These are phyloP conservation scores for Lipomyces yarrowii DNA, from an alignment of 1,139 yeast species.

Conservation along the genomic window DNA sequence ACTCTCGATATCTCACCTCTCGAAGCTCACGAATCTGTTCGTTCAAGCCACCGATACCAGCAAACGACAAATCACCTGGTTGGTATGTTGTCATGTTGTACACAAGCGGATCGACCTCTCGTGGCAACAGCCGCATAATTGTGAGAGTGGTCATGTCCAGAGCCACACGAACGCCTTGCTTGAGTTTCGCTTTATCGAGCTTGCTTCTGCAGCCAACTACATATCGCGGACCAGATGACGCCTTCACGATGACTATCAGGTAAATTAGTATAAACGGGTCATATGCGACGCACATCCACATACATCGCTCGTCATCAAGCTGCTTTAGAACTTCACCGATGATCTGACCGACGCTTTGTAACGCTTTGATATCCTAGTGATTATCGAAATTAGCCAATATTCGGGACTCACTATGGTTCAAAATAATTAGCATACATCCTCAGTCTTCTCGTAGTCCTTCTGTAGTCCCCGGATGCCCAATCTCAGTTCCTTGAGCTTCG, in stretches of 20 bases:
- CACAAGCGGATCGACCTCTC: constrained; percentile 98
- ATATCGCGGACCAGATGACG: constrained; percentile 96
- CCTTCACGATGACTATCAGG: constrained; percentile 73
- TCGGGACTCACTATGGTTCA: background rate
- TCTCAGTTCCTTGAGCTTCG: constrained; percentile 82
- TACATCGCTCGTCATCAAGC: constrained; percentile 83
- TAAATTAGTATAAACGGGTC: constrained; percentile 3
- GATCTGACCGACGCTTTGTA: constrained; percentile 96
- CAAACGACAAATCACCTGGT: constrained; percentile 94
- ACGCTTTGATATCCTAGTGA: constrained; percentile 77
- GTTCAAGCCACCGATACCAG: constrained; percentile 94
- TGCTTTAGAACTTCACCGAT: constrained; percentile 97
- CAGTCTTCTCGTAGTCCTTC: constrained; percentile 86
- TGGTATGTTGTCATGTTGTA: constrained; percentile 98
- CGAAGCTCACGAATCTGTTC: constrained; percentile 96
- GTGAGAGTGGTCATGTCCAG: constrained; percentile 97
- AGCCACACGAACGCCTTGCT: constrained; percentile 95
- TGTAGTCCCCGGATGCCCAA: constrained; percentile 82
- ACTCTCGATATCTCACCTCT: constrained; percentile 56
- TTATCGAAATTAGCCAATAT: background rate
- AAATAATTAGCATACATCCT: constrained; percentile 50
- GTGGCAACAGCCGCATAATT: constrained; percentile 93
- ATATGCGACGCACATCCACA: constrained; percentile 10
- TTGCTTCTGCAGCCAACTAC: constrained; percentile 97
- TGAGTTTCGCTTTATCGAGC: constrained; percentile 76